Evolutionary conservation across 1,284 basidiomycete genomes (phyloP).

Genomic region (Ganoderma meredithae): DNA sequence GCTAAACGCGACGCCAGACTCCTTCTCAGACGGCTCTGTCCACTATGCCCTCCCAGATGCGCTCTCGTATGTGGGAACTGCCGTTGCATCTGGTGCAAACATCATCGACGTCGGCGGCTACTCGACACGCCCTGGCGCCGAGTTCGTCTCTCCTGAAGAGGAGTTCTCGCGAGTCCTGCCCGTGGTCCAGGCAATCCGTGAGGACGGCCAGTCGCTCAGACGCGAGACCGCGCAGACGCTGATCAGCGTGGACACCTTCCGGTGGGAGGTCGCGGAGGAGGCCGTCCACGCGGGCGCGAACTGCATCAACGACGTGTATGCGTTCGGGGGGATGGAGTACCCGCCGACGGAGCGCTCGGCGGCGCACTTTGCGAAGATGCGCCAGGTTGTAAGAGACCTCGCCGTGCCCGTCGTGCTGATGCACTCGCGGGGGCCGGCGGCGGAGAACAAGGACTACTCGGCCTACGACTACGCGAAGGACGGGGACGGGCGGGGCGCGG

Average conservation of each 20-base stretch:
- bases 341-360: conserved; percentile 46
- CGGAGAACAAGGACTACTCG: conserved; percentile 75
- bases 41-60: conserved; percentile 61
- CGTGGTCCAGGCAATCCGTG: conserved; percentile 59
- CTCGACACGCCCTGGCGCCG: conserved; percentile 86
- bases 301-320: conserved; percentile 95
- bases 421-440: conserved; percentile 90
- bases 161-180: conserved; percentile 83
- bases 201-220: conserved; percentile 30
- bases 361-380: conserved; percentile 64
- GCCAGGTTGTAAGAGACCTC: conserved; percentile 66
- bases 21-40: conserved; percentile 90
- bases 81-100: conserved; percentile 66
- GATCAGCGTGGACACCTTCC: conserved; percentile 95
- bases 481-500: conserved; percentile 46
- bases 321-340: conserved; percentile 75
- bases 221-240: conserved; percentile 47
- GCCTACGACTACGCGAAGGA: conserved; percentile 50
- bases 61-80: conserved; percentile 53
- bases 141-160: conserved; percentile 73
- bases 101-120: conserved; percentile 96
- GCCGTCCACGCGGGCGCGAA: conserved; percentile 88
- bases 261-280: conserved; percentile 80
- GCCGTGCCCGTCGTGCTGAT: conserved; percentile 85
- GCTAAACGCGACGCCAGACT: conserved; percentile 95